These are phyloP conservation scores for Beauveria medogensis DNA, from an alignment of 2,329 filamentous ascomycete species.

Conservation along the genomic window DNA sequence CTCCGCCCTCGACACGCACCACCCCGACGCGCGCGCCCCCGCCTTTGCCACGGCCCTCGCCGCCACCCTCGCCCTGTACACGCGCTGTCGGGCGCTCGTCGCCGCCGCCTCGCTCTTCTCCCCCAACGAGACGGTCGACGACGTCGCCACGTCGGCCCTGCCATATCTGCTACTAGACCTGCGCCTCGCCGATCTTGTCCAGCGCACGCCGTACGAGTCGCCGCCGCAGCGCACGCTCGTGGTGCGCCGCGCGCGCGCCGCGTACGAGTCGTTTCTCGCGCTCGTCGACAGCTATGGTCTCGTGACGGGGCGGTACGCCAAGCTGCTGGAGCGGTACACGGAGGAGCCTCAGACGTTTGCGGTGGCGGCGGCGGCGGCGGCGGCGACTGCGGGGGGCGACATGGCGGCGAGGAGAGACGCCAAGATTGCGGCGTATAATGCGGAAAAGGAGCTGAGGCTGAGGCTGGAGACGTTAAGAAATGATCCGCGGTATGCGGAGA, in stretches of 20 bases:
- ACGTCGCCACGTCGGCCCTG: constrained; percentile 75
- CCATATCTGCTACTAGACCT: constrained; percentile 77
- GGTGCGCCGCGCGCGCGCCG: constrained; percentile 55
- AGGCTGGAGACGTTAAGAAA: constrained; percentile 57
- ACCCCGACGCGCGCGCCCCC: constrained; percentile 56
- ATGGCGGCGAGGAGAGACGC: constrained; percentile 64
- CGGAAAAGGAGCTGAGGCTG: constrained; percentile 77
- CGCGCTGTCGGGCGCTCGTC: constrained; percentile 62
- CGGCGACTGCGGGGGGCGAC: constrained; percentile 30
- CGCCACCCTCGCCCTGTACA: constrained; percentile 61
- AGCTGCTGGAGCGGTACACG: constrained; percentile 63
- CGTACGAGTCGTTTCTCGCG: constrained; percentile 73
- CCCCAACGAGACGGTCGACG: constrained; percentile 80
- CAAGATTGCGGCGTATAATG: constrained; percentile 78
- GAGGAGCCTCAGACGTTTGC: constrained; percentile 62
- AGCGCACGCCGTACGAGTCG: constrained; percentile 51
- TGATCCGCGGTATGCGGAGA: constrained; percentile 43
- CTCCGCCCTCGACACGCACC: constrained; percentile 51
- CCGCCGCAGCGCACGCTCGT: constrained; percentile 51
- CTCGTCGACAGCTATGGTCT: constrained; percentile 73
- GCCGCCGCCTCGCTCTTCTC: constrained; percentile 76
- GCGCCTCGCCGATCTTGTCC: constrained; percentile 70
- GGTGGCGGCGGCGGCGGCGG: constrained; percentile 50
- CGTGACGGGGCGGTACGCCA: constrained; percentile 54
- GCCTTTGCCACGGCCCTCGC: constrained; percentile 60